Conservation (phyloP, 2,329 filamentous ascomycete species). For the Penicillium sp. region DNA sequence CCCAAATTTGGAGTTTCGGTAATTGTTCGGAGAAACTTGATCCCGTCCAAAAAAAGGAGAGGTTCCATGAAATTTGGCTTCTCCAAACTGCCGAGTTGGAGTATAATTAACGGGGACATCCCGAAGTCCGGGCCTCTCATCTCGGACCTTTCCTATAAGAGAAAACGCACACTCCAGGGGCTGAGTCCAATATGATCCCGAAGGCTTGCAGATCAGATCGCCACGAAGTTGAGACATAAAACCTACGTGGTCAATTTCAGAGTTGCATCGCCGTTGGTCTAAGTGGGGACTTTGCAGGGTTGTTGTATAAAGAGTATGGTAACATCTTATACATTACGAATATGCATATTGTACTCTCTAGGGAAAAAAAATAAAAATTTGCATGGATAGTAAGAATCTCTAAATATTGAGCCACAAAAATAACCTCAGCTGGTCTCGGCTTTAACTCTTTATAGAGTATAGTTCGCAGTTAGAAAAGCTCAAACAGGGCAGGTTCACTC, state of each 20-base stretch:
- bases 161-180: constrained; percentile 12
- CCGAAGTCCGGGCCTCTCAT: constrained; percentile 8
- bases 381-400: background rate
- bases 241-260: constrained; percentile 22
- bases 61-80: constrained; percentile 20
- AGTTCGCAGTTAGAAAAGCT: background rate
- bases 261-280: constrained; percentile 19
- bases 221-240: constrained; percentile 19
- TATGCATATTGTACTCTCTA: too few species aligned
- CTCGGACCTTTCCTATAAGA: constrained; percentile 9
- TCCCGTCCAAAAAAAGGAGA: constrained; percentile 10
- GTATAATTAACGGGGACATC: constrained; percentile 3
- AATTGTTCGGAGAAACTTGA: constrained; percentile 22
- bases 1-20: constrained; percentile 13
- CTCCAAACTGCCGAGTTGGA: constrained; percentile 19
- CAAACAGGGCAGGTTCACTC: constrained; percentile 15
- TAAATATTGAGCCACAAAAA: constrained; percentile 14
- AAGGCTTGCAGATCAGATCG: constrained; percentile 29
- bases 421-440: constrained; percentile 15
- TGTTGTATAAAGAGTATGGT: background rate
- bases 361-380: background rate
- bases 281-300: background rate
- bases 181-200: constrained; percentile 19
- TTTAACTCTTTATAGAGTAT: constrained; percentile 12
- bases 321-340: background rate